These are phyloP conservation scores for Nemania sp. DNA, from an alignment of 2,329 filamentous ascomycete genomes.

Conservation along the genomic window DNA sequence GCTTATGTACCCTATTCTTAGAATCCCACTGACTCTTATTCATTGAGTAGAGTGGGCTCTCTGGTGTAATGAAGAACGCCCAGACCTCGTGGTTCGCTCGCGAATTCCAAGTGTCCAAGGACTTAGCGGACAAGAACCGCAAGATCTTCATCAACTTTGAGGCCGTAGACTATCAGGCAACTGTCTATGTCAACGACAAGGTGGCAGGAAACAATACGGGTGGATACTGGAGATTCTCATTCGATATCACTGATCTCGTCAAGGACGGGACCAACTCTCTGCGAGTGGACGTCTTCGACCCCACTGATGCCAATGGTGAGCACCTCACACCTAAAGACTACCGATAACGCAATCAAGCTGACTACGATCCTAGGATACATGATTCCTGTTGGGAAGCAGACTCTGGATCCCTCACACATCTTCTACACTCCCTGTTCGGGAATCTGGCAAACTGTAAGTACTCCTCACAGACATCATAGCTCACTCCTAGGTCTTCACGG, in stretches of 20 bases:
- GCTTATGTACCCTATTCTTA: neutral
- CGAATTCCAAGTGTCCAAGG: conserved; percentile 53
- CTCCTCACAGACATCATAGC: neutral
- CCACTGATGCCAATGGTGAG: conserved; percentile 56
- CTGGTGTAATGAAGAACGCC: conserved; percentile 51
- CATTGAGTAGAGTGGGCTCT: conserved; percentile 47
- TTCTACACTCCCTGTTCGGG: conserved; percentile 70
- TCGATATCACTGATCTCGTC: conserved; percentile 59
- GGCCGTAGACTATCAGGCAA: conserved; percentile 61
- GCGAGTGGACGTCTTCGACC: conserved; percentile 69
- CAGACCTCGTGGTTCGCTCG: conserved; percentile 56
- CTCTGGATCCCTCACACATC: conserved; percentile 60
- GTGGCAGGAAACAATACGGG: conserved; percentile 59
- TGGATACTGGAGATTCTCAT: conserved; percentile 64
- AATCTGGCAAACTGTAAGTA: conserved; percentile 64
- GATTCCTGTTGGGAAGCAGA: conserved; percentile 71
- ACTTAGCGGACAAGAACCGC: conserved; percentile 46
- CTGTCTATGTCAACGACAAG: conserved; percentile 62
- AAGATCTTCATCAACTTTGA: conserved; percentile 60
- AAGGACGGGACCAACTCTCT: conserved; percentile 57
- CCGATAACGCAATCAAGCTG: neutral
- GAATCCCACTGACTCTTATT: conserved; percentile 46
- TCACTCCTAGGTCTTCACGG: neutral
- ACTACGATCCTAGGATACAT: conserved; percentile 44
- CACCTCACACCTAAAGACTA: neutral